Base-by-base conservation (phyloP, 1,284 basidiomycete genomes). In the Sparassis latifolia region DNA sequence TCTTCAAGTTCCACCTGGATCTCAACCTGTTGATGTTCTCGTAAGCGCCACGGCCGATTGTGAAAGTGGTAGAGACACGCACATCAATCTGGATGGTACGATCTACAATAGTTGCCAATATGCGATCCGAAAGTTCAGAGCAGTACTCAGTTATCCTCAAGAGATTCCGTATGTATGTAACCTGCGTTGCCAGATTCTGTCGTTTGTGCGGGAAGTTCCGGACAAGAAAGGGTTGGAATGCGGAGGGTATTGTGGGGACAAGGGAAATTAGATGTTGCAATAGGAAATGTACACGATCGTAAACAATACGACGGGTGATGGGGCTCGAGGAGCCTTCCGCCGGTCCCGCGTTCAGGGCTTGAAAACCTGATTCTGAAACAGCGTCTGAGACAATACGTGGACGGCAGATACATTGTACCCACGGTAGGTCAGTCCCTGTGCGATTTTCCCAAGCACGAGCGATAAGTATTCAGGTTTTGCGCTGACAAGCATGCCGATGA, bases 1-100 rank as follows among this genome's bases (percentile, higher is more conserved):
- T 97, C 94, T 65, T 98, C 96, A 2, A 96, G 67, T 62, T 96
- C 93, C 27, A 95, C 89, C 68, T 97, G 96, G 46, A 99, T 97
- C 69, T 99, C 96, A 43, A 98, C 91, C 91, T 94, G 58, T 1
- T 33, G 27, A 27, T 10, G 49, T 9, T 29, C n/a, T 45, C 45
- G 58, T 49, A 52, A 43, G 43, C 29, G n/a, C n/a, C 12, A 27
- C 2, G 3, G 37, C 10, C 42, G 28, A 43, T 10, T 7, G 7
- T 7, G 12, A 12, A 7, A 7, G 12, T 37, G 12, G 35, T 6
- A 7, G 35, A 1, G 10, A 4, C 10, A 76, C 89, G 55, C 63
- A 96, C 95, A 66, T 99, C 97, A 52, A 99, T 92, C 66, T 96
- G 87, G 39, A 99, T 86, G 42, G 94, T 90, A 12, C 92, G 82